Percentiles rank a stretch among this genome's conserved stretches.
Evolutionary conservation across 2,329 filamentous ascomycete species (phyloP).

Genomic region (Aspergillus neoniger): DNA sequence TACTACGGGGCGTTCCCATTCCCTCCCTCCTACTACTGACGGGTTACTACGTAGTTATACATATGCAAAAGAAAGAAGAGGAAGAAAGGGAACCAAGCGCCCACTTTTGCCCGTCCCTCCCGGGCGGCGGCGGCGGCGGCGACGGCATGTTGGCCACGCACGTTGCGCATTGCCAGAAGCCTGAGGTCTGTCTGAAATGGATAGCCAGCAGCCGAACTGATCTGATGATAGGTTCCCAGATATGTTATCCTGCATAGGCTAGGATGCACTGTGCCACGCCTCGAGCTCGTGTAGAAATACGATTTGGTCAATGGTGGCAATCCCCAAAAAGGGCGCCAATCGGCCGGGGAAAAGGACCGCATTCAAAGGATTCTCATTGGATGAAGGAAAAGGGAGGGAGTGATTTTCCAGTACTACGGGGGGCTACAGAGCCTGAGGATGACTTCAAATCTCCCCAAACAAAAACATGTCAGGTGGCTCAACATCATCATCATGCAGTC

Average conservation of each 20-base stretch:
- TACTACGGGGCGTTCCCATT: too few relatives aligned
- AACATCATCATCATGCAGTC: background rate
- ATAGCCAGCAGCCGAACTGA: constrained; percentile 6
- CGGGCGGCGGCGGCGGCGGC: background rate
- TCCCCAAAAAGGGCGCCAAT: constrained; percentile 8
- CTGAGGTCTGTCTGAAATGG: background rate
- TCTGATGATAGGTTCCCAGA: constrained; percentile 21
- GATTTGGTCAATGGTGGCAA: constrained; percentile 17
- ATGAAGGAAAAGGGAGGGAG: background rate
- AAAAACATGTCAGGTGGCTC: background rate
- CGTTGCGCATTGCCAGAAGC: constrained; percentile 1
- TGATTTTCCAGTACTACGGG: background rate
- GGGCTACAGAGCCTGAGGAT: too few relatives aligned
- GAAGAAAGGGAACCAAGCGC: background rate
- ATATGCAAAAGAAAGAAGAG: background rate
- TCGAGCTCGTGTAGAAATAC: constrained; percentile 22
- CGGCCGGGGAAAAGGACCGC: constrained; percentile 8
- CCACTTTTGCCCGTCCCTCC: background rate
- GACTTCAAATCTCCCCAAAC: too few relatives aligned
- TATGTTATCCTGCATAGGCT: constrained; percentile 17
- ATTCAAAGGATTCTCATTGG: background rate
- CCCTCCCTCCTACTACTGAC: too few relatives aligned
- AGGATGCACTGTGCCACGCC: constrained; percentile 14
- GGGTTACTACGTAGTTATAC: too few relatives aligned
- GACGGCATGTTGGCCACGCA: constrained; percentile 12